Conservation (phyloP, 495 filamentous ascomycete genomes). For the Ascobolus immersus region DNA sequence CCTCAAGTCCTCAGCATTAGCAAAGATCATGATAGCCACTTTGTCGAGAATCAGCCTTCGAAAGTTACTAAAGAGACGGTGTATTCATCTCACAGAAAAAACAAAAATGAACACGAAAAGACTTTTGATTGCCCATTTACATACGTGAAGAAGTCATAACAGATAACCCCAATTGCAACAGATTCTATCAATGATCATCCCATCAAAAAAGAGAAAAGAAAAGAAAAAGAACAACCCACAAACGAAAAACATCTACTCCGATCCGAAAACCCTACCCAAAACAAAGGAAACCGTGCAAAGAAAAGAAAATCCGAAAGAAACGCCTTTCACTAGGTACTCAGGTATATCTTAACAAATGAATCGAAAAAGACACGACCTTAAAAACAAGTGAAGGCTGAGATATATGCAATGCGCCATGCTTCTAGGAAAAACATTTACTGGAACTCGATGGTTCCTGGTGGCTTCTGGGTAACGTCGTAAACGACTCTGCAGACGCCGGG, state of each 20-base stretch:
- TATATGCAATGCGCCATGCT: not conserved
- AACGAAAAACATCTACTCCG: not conserved
- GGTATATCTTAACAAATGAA: not conserved
- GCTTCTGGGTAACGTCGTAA: slow-evolving; percentile 46
- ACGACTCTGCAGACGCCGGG: slow-evolving; percentile 42
- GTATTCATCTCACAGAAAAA: too few relatives aligned
- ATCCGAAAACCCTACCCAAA: not conserved
- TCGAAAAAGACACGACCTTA: not conserved
- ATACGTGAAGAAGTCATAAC: not conserved
- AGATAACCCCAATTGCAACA: not conserved
- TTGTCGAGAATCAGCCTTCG: not conserved
- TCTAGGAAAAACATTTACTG: slow-evolving; percentile 34
- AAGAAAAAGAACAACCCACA: not conserved
- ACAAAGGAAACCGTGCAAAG: not conserved
- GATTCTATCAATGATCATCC: not conserved
- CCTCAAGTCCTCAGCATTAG: not conserved
- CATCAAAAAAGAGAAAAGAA: not conserved
- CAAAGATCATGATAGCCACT: not conserved
- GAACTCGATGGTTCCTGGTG: slow-evolving; percentile 55
- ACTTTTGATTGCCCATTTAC: not conserved
- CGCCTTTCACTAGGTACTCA: not conserved
- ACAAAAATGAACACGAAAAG: not conserved
- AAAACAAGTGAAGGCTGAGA: not conserved
- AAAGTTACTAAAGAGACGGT: too few relatives aligned
- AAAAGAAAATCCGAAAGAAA: not conserved